These are phyloP conservation scores for Mallotus repandus DNA, from an alignment of 441 rosid species.

Conservation along the genomic window DNA sequence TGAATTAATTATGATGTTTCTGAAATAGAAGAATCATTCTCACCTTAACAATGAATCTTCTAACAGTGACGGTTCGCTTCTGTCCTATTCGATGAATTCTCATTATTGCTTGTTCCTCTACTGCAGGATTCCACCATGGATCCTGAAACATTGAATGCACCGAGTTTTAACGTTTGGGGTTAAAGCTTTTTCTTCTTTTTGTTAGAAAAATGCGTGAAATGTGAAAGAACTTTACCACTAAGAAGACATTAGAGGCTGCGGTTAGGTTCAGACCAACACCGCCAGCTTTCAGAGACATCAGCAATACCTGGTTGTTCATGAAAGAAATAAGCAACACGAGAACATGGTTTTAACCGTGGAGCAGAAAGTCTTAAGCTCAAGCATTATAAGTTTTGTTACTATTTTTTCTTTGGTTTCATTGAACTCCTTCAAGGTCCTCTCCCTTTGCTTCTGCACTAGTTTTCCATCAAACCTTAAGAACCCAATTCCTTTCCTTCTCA, in stretches of 20 bases:
- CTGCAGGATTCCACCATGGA: slow-evolving; percentile 88
- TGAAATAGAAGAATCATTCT: not conserved
- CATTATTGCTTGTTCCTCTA: slow-evolving; percentile 77
- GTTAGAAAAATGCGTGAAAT: not conserved
- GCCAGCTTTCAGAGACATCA: slow-evolving; percentile 73
- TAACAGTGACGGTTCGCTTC: slow-evolving; percentile 46
- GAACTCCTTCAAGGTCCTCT: slow-evolving; percentile 61
- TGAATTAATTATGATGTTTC: not conserved
- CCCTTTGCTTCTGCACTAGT: slow-evolving; percentile 56
- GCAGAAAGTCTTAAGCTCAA: not conserved
- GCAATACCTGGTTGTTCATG: slow-evolving; percentile 38
- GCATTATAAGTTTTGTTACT: slow-evolving; percentile 30
- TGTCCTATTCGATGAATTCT: slow-evolving; percentile 69
- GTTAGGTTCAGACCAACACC: slow-evolving; percentile 76
- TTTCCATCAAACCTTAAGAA: slow-evolving; percentile 61
- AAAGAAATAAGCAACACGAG: not conserved
- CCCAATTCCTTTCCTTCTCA: slow-evolving; percentile 43
- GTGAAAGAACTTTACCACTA: slow-evolving; percentile 47
- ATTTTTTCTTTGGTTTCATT: slow-evolving; percentile 51
- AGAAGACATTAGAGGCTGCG: slow-evolving; percentile 61
- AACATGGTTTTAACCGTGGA: not conserved
- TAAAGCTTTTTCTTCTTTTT: not conserved
- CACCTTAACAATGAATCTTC: slow-evolving; percentile 71
- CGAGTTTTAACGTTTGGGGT: not conserved
- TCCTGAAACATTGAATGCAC: slow-evolving; percentile 34